These are phyloP conservation scores for Dictyostelium citrinum DNA, from an alignment of 78 protist genomes.

Conservation along the genomic window DNA sequence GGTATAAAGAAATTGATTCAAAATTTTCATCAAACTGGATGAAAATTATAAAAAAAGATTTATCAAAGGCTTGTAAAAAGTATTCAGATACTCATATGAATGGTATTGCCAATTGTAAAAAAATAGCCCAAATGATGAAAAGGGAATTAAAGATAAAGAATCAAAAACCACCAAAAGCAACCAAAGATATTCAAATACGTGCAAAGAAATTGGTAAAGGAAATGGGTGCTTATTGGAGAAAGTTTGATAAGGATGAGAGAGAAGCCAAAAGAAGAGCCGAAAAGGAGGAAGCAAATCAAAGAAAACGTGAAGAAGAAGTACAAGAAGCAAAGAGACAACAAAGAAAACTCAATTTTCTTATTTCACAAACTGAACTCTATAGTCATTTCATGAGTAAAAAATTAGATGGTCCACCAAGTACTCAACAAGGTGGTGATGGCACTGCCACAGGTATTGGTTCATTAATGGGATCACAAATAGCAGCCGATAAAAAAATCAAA, in stretches of 20 bases:
- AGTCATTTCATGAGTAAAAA: constrained; percentile 93
- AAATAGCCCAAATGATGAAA: constrained; percentile 6
- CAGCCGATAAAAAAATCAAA: background rate
- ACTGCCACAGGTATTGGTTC: background rate
- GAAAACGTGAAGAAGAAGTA: constrained; percentile 82
- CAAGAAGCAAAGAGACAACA: constrained; percentile 93
- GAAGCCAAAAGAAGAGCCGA: constrained; percentile 82
- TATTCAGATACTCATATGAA: background rate
- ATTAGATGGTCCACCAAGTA: background rate
- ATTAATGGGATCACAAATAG: background rate
- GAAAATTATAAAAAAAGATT: constrained; percentile 14
- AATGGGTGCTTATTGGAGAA: constrained; percentile 80
- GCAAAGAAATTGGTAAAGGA: constrained; percentile 62
- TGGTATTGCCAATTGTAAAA: constrained; percentile 32
- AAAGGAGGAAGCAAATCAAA: constrained; percentile 69
- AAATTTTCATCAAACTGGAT: constrained; percentile 8
- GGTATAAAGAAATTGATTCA: constrained; percentile 2
- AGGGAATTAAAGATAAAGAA: constrained; percentile 10
- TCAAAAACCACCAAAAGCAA: background rate
- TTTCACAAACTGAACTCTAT: constrained; percentile 95
- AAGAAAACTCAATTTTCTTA: constrained; percentile 90
- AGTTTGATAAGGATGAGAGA: constrained; percentile 73
- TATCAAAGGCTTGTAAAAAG: constrained; percentile 1
- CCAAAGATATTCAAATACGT: constrained; percentile 48
- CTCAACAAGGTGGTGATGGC: background rate